Base-by-base conservation (phyloP, 176 grass and related monocot species). In the Triticum timopheevii region DNA sequence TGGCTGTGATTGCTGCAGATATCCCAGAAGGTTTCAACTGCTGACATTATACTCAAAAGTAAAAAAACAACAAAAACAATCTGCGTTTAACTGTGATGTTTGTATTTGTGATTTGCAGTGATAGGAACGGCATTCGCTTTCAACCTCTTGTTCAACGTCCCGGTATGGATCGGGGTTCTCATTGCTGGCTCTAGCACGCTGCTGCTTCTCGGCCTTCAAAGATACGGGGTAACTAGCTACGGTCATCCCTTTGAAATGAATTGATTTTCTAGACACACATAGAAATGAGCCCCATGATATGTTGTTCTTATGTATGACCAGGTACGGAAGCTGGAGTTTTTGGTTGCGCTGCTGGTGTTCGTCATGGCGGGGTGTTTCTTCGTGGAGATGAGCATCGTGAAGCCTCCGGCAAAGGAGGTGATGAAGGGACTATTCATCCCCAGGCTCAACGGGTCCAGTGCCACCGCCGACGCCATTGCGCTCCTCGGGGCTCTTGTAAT, bases 131-230 rank as follows among this genome's bases (percentile, higher is more conserved):
- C 91, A 3, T 98, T 98, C 54, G 90, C 93, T 52, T 91, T 98
- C 68, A 94, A 98, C 61, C 88, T 98, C 61, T 74, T 98, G 44
- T 98, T 98, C 39, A 88, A 89, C 65, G 95, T 98, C 24, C 96
- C 96, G 0, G 34, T 98, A 7, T 98, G 96, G 96, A 84, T 65
- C 10, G 96, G 96, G 20, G 96, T 98, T 73, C 96, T 98, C 10
- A 98, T 98, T 72, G 93, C 96, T 17, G 96, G 96, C 12, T 56
- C 93, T 10, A 95, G 93, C 50, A 95, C 96, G 33, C 92, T 98
- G 0, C 75, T 98, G 4, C 92, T 98, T 6, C 86, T 98, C 7
- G 93, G 93, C 2, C 69, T 98, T 10, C 96, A 95, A 50, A 94
- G 24, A 92, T 98, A 94, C 39, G 96, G 96, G 88, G 96, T 98